Evolutionary conservation across 495 filamentous ascomycete genomes (phyloP).

Genomic region (Peziza echinospora): DNA sequence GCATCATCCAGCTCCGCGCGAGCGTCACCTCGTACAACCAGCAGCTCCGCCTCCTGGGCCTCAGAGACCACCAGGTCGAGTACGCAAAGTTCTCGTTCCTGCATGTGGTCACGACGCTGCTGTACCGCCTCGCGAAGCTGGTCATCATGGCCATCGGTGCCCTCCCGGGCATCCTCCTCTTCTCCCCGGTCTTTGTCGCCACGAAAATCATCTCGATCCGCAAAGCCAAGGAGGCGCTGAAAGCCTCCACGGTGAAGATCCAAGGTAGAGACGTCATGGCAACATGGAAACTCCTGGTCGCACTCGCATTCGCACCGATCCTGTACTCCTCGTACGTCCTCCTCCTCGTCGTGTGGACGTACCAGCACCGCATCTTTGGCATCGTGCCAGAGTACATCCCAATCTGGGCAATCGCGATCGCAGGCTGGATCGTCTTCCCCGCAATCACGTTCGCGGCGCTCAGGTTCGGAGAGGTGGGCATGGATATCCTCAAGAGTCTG

Average conservation of each 20-base stretch:
- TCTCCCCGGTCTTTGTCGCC: constrained; percentile 74
- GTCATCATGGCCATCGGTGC: constrained; percentile 55
- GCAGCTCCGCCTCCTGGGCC: constrained; percentile 59
- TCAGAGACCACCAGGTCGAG: constrained; percentile 88
- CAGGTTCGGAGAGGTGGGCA: constrained; percentile 85
- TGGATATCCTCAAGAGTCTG: constrained; percentile 95
- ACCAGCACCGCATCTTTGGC: constrained; percentile 59
- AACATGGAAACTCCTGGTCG: constrained; percentile 92
- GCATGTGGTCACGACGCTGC: constrained; percentile 49
- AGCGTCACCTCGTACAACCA: constrained; percentile 74
- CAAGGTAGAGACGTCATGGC: constrained; percentile 90
- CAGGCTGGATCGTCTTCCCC: constrained; percentile 61
- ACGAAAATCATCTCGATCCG: constrained; percentile 74
- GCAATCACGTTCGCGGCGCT: constrained; percentile 82
- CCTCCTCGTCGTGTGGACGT: constrained; percentile 54
- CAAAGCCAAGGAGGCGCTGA: constrained; percentile 78
- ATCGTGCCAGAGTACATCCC: constrained; percentile 59
- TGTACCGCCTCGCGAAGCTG: constrained; percentile 64
- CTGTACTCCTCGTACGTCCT: constrained; percentile 65
- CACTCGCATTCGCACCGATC: constrained; percentile 67
- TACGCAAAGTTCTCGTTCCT: constrained; percentile 66
- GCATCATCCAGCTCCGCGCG: constrained; percentile 57
- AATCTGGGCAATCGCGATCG: constrained; percentile 49
- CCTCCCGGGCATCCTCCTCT: constrained; percentile 68
- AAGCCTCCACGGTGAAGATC: constrained; percentile 82